Percentiles rank a stretch among this genome's conserved stretches.
Evolutionary conservation across 2,329 filamentous ascomycete species (phyloP).

Genomic region (Aaosphaeria arxii): DNA sequence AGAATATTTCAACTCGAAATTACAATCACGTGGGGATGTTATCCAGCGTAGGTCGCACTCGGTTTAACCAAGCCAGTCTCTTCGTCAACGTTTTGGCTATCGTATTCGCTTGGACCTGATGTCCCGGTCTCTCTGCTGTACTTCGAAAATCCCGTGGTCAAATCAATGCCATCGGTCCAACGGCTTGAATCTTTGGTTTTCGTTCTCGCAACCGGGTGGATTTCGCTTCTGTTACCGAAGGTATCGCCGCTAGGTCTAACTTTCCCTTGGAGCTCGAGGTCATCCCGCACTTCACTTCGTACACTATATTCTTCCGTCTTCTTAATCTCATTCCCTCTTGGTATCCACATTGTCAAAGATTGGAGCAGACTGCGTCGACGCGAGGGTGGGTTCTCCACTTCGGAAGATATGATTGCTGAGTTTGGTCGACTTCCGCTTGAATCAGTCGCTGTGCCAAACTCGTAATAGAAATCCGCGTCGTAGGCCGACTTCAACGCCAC

Average conservation of each 20-base stretch:
- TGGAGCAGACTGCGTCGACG: background rate
- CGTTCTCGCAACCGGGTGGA: background rate
- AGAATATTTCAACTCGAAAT: no score
- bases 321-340: slow-evolving; percentile 26
- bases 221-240: background rate
- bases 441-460: slow-evolving; percentile 18
- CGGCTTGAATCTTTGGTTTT: background rate
- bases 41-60: no score
- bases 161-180: background rate
- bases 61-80: no score
- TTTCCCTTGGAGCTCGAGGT: background rate
- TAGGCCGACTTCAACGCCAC: slow-evolving; percentile 30
- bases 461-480: slow-evolving; percentile 21
- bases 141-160: background rate
- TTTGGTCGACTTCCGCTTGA: background rate
- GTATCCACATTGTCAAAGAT: slow-evolving; percentile 12
- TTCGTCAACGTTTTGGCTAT: no score
- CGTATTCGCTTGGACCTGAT: no score
- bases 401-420: slow-evolving; percentile 9
- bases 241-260: background rate
- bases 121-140: background rate
- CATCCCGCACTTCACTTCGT: slow-evolving; percentile 17
- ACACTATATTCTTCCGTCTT: slow-evolving; percentile 24
- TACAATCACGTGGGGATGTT: no score
- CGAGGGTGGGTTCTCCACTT: background rate